Percentiles rank a stretch among this genome's conserved stretches.
Evolutionary conservation across 2,329 filamentous ascomycete species (phyloP).

Genomic region (Fusarium mangiferae): DNA sequence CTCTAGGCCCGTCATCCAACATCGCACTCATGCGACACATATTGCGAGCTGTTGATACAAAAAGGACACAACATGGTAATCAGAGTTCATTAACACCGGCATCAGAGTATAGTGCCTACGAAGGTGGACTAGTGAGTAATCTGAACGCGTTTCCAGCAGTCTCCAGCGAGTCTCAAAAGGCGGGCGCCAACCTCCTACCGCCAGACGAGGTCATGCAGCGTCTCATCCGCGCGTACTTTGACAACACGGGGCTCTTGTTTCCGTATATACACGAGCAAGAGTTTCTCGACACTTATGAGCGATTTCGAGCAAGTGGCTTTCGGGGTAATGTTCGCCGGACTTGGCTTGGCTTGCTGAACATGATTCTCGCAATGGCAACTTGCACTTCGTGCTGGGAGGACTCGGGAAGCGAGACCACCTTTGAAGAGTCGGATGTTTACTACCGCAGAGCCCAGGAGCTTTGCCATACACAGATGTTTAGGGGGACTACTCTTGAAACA

Average conservation of each 20-base stretch:
- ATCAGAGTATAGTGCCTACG: background rate
- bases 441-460: slow-evolving; percentile 56
- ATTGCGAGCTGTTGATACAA: background rate
- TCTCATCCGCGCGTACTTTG: slow-evolving; percentile 42
- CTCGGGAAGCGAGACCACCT: slow-evolving; percentile 36
- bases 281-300: slow-evolving; percentile 39
- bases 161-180: background rate
- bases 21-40: slow-evolving; percentile 9
- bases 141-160: background rate
- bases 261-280: slow-evolving; percentile 44
- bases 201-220: slow-evolving; percentile 23
- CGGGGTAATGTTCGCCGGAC: slow-evolving; percentile 53
- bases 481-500: slow-evolving; percentile 57
- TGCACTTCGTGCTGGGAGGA: slow-evolving; percentile 37
- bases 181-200: slow-evolving; percentile 28
- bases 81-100: background rate
- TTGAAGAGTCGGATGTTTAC: slow-evolving; percentile 54
- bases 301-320: slow-evolving; percentile 34
- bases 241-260: slow-evolving; percentile 45
- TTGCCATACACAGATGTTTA: slow-evolving; percentile 54
- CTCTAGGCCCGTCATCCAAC: background rate
- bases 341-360: slow-evolving; percentile 62
- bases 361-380: slow-evolving; percentile 60
- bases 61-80: background rate
- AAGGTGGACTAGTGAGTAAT: background rate